Conservation (phyloP, 306 rosid species). For the Acacia confusa region DNA sequence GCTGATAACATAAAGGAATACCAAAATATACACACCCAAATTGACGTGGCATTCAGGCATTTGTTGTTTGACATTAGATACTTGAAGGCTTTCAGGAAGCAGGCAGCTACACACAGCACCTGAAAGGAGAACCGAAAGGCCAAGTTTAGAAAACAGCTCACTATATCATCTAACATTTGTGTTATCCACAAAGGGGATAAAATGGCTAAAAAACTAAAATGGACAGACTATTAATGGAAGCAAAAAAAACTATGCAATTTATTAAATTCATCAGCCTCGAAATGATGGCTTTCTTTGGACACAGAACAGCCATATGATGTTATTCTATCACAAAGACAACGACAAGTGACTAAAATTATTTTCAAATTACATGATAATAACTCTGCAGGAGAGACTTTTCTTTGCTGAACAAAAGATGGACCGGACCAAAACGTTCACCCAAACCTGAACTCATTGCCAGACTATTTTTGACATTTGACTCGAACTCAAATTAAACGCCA, state of each 20-base stretch:
- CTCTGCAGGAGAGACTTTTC: background rate
- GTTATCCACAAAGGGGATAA: background rate
- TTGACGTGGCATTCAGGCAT: constrained; percentile 71
- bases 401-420: constrained; percentile 15
- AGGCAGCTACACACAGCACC: constrained; percentile 90
- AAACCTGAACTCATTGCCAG: constrained; percentile 8
- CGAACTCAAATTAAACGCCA: constrained; percentile 13
- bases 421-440: constrained; percentile 5
- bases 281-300: background rate
- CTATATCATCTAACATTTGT: background rate
- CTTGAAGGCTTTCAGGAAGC: constrained; percentile 95
- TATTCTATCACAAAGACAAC: background rate
- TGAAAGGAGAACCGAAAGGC: constrained; percentile 48
- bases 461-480: background rate
- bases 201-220: background rate
- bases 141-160: constrained; percentile 15
- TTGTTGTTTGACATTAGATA: constrained; percentile 73
- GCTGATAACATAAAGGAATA: background rate
- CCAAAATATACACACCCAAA: constrained; percentile 56
- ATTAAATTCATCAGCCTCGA: constrained; percentile 2
- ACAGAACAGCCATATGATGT: background rate
- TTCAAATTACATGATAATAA: background rate
- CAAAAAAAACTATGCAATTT: background rate
- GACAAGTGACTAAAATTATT: background rate
- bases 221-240: constrained; percentile 12